Evolutionary conservation across 2,329 filamentous ascomycete genomes (phyloP), one percentile per base, ranked within the genome.

Genomic region (Chaetoscypha palmicola): DNA sequence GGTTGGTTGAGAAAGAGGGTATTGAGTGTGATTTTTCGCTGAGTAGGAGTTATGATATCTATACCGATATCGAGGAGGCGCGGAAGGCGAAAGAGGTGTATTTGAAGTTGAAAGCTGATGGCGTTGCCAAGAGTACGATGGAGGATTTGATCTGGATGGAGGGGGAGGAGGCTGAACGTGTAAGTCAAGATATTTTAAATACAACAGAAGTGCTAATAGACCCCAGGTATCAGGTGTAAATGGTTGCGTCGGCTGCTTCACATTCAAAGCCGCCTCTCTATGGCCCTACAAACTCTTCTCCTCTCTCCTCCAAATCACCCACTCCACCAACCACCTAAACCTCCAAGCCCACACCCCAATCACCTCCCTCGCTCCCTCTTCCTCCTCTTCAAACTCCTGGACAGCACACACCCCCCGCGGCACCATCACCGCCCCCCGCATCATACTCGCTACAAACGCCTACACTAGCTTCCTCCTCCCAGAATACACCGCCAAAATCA

Each of bases 381-480:
- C 41, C 5, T 52, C 56, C 8, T 56, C 56, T 10, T 17, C n/a
- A 7, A 23, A 31, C 36, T 51, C 50, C 36, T 77, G 73, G 66
- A 66, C 58, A 1, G 62, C 79, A 1, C 57, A 66, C 8, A 83
- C 79, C 2, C 57, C 66, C 0, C 70, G 79, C 16, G 82, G 81
- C 9, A 58, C 48, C 0, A 70, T 82, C 41, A 59, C 53, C 8
- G 68, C 81, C 1, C 67, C 65, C 20, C 71, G 70, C 24, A 66
- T 86, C 11, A 64, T 86, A 14, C 68, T 82, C 31, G 79, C 81
- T 8, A 83, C 77, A 2, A 86, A 86, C 52, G 82, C 68, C 10
- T 85, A 84, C 58, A 81, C 79, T 0, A 35, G 40, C 19, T 41
- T 31, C 22, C 58, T 86, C 5, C 64, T 81, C 1, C 78, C 79